Conservation (phyloP, 352 stramenopile genomes). For the Globisporangium carolinianum region DNA sequence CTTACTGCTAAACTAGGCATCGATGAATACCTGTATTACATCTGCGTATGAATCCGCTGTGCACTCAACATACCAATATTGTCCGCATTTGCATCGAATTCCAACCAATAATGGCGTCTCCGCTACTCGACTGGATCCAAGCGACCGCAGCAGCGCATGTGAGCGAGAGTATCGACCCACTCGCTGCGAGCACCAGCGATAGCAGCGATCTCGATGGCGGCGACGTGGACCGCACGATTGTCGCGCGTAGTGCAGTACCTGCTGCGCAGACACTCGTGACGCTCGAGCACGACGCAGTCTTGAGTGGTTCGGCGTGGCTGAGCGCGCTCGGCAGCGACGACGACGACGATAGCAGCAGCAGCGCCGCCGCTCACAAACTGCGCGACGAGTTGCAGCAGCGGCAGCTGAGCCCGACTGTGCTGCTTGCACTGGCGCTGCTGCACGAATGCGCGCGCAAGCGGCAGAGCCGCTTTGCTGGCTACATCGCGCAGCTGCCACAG, state of each 20-base stretch:
- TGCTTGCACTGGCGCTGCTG: slow-evolving; percentile 41
- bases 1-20: too few relatives aligned
- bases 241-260: slow-evolving; percentile 24
- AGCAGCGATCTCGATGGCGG: background rate
- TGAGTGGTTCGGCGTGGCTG: slow-evolving; percentile 50
- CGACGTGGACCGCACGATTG: slow-evolving; percentile 43
- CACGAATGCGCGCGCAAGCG: slow-evolving; percentile 25
- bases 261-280: slow-evolving; percentile 31
- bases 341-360: background rate
- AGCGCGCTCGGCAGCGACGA: slow-evolving; percentile 7
- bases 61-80: too few relatives aligned
- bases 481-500: slow-evolving; percentile 51
- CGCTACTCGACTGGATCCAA: too few relatives aligned
- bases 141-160: slow-evolving; percentile 18
- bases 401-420: slow-evolving; percentile 39
- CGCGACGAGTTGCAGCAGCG: slow-evolving; percentile 16
- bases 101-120: too few relatives aligned
- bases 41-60: too few relatives aligned
- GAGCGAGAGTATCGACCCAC: slow-evolving; percentile 29
- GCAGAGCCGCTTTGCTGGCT: slow-evolving; percentile 41
- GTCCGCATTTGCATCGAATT: too few relatives aligned
- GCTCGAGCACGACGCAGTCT: slow-evolving; percentile 25
- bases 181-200: slow-evolving; percentile 12
- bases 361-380: slow-evolving; percentile 12
- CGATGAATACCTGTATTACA: too few relatives aligned